A percentile compares a stretch with the other conserved stretches of the same genome.
Conservation (phyloP, 2,329 filamentous ascomycete species). For the Phyllachora maydis region DNA sequence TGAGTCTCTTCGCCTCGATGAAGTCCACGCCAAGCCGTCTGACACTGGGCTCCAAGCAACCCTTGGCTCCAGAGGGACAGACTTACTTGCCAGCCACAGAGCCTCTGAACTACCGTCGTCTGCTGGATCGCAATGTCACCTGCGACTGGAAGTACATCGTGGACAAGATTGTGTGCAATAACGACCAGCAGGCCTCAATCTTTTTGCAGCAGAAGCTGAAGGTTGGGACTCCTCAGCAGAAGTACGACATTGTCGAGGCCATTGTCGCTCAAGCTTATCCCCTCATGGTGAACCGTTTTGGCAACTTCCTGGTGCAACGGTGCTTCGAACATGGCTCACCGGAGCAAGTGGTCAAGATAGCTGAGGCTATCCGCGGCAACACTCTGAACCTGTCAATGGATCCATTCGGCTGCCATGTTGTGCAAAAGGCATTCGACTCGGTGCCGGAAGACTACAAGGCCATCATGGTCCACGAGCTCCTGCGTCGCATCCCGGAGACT, state of each 20-base stretch:
- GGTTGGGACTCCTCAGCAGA: constrained; percentile 83
- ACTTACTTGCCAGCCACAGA: constrained; percentile 77
- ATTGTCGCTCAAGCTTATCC: constrained; percentile 91
- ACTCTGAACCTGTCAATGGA: constrained; percentile 94
- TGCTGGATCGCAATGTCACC: constrained; percentile 86
- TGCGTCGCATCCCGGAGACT: constrained; percentile 88
- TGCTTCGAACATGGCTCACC: constrained; percentile 96
- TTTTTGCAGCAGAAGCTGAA: constrained; percentile 99
- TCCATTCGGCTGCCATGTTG: constrained; percentile 92
- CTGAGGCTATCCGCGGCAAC: constrained; percentile 81
- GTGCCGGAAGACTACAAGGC: constrained; percentile 96
- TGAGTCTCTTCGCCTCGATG: constrained; percentile 10
- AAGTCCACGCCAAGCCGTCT: constrained; percentile 2
- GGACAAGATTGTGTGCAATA: constrained; percentile 98
- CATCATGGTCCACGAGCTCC: constrained; percentile 94
- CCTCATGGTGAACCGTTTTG: constrained; percentile 95
- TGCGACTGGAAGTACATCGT: constrained; percentile 99
- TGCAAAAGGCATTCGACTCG: constrained; percentile 96
- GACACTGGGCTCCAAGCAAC: constrained; percentile 6
- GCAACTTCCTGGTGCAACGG: constrained; percentile 93
- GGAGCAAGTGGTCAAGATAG: constrained; percentile 88
- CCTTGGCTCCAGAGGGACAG: constrained; percentile 34
- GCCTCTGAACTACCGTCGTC: constrained; percentile 85
- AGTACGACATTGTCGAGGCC: constrained; percentile 89
- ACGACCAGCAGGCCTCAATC: constrained; percentile 97